Base-by-base conservation (phyloP, 2,329 filamentous ascomycete species). In the Trichoderma gracile region DNA sequence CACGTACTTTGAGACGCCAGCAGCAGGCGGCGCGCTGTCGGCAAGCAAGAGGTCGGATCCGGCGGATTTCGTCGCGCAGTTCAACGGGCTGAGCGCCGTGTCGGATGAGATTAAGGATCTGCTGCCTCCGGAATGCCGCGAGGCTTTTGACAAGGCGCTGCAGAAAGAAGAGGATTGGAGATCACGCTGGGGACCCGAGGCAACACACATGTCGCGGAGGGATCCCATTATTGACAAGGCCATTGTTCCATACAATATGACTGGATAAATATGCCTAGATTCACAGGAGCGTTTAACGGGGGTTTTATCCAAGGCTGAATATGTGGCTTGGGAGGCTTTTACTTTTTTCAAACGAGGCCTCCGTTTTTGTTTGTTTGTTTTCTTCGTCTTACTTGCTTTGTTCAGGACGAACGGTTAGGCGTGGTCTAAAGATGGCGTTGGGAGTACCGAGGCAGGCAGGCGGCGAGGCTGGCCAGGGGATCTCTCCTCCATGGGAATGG, bases 121-220 rank as follows among this genome's bases (percentile, higher is more conserved):
- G 65, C 80, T 93, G 65, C 89, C 89, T 1, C 76, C 83, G 1
- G 87, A 91, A 67, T 95, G 92, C 74, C 85, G 89, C 43, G 78
- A 81, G 43, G 89, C 91, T 0, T 93, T 97, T 67, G 81, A 92
- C 57, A 80, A 84, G 60, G 89, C 91, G 3, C 79, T 87, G 58
- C 78, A 78, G 12, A 81, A 83, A 62, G 91, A 97, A 75, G 75
- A 78, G 66, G 78, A 83, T 61, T 98, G 93, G 91, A 91, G 91
- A 74, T 80, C 77, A 38, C 84, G 82, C 67, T 97, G 93, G 92
- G 85, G 84, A 17, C 82, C 84, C 5, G 93, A 97, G 77, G 80
- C 75, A 42, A 77, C 82, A 10, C 85, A 86, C 65, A 80, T 77
- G 65, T 79, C 81, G 45, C 79, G 86, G 61, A 77, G 80, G 54